Evolutionary conservation across 129 eudicot genomes (phyloP).

Genomic region (sunflower (Helianthus annuus)): HanXRQr2.0-SUNRISE NC_035440.2:152525043-152525542

Average conservation of each 20-base stretch:
- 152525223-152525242: conserved; percentile 77
- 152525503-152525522: too few relatives aligned
- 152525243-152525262: conserved; percentile 31
- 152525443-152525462: too few relatives aligned
- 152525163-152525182: conserved; percentile 81
- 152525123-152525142: not conserved
- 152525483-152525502: too few relatives aligned
- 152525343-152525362: not conserved
- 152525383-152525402: too few relatives aligned
- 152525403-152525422: too few relatives aligned
- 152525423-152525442: too few relatives aligned
- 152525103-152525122: not conserved
- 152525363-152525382: not conserved
- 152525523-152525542: too few relatives aligned
- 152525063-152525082: conserved; percentile 87
- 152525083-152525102: conserved; percentile 43
- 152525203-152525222: conserved; percentile 97
- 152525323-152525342: not conserved
- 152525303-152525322: conserved; percentile 53
- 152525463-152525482: too few relatives aligned
- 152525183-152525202: conserved; percentile 95
- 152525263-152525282: conserved; percentile 47
- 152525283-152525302: conserved; percentile 62
- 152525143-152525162: conserved; percentile 4
- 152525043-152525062: conserved; percentile 92